Base-by-base conservation (phyloP, 352 stramenopile species). In the Pythium coloratum region DNA sequence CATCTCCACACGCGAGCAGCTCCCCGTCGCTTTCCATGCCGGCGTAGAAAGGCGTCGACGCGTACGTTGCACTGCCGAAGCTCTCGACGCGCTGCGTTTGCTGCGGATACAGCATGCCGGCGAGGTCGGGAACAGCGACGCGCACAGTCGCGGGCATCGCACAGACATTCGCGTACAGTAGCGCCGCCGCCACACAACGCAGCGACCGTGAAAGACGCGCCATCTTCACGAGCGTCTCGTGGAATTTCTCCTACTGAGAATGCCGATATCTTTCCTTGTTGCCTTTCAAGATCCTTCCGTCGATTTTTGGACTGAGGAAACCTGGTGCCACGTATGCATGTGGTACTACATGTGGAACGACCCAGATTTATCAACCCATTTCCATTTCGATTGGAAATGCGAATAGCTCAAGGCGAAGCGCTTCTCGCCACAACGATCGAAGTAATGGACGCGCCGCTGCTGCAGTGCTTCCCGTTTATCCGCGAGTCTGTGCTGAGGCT, bases 51-150 rank as follows among this genome's bases (percentile, higher is more conserved):
- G 68, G 51, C 1, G 16, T 38, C 18, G 71, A 12, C 0, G 44
- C 59, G 3, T 55, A 42, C 7, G 44, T 44, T 24, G 51, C 3
- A 6, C 62, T 50, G 2, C 62, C 68, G 55, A 81, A 81, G 14
- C 18, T 13, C n/a, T 20, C 51, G 6, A 71, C 60, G 38, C 30
- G 54, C 32, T 64, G 63, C 38, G 72, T 46, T 40, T 63, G 59
- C 40, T 55, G 38, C 12, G 67, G 68, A 30, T 73, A 81, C 47
- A 81, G 66, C 55, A 70, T 72, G 4, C 69, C 71, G 0, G 65
- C 71, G 40, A 81, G 20, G 46, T 78, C 66, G 4, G 74, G 74
- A 10, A 75, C 47, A 24, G 68, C 65, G 26, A 81, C 46, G n/a
- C 65, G 67, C n/a, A 73, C 64, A 28, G 34, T 68, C 14, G 58